phyloP scores from a whole-genome alignment of 352 stramenopile species.

The Globisporangium acanthophoron region DNA sequence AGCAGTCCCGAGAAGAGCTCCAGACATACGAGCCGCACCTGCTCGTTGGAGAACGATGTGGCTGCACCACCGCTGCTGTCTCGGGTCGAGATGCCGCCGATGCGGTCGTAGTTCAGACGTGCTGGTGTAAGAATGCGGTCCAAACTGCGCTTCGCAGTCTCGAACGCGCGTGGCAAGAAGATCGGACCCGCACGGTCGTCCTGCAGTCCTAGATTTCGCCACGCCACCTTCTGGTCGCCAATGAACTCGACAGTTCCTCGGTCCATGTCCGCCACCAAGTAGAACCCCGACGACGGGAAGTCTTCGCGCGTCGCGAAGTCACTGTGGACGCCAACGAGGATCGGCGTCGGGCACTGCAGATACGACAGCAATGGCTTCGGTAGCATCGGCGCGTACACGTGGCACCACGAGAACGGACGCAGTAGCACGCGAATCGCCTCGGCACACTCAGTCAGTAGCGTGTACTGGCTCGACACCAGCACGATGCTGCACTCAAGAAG shows the following conservation, averaged over 20 bases:
- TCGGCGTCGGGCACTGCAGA: constrained; percentile 87
- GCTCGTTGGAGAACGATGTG: constrained; percentile 20
- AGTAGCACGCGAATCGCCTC: constrained; percentile 83
- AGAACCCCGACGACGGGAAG: constrained; percentile 63
- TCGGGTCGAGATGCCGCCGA: constrained; percentile 19
- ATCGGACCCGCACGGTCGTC: constrained; percentile 32
- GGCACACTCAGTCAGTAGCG: constrained; percentile 72
- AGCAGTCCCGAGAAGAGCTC: constrained; percentile 64
- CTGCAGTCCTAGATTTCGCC: constrained; percentile 49
- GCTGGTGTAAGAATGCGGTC: constrained; percentile 46
- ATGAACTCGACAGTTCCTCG: constrained; percentile 68
- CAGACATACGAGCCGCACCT: constrained; percentile 58
- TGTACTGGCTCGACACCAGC: constrained; percentile 78
- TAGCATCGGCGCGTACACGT: constrained; percentile 86
- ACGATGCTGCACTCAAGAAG: constrained; percentile 87
- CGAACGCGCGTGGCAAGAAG: constrained; percentile 47
- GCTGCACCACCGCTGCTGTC: background rate
- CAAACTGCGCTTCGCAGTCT: constrained; percentile 47
- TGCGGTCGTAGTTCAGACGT: constrained; percentile 30
- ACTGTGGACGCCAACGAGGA: constrained; percentile 83
- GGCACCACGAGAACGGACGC: constrained; percentile 86
- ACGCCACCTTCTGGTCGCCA: constrained; percentile 43
- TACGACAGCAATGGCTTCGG: constrained; percentile 83
- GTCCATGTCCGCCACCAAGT: constrained; percentile 69
- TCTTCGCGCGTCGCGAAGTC: constrained; percentile 51